Evolutionary conservation across 2,329 filamentous ascomycete species (phyloP), one percentile per base, ranked within the genome.

Genomic region (Metarhizium rileyi): DNA sequence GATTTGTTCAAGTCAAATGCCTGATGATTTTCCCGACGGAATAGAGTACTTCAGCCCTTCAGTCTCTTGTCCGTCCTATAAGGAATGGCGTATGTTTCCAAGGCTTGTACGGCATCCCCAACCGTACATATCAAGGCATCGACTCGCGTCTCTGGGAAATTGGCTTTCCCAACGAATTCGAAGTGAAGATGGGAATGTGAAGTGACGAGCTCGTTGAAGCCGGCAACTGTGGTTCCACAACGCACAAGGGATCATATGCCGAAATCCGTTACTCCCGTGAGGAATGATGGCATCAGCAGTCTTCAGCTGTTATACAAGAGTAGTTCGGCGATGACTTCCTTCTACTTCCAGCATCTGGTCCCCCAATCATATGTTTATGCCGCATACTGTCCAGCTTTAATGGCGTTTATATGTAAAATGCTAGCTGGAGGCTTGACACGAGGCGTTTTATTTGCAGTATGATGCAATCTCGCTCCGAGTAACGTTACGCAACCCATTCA

Each of bases 401-500:
- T 33, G 10, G 38, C 25, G 38, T 7, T 8, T 18, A 14, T 16
- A 9, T 25, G 20, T 25, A 7, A 42, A n/a, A 25, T 16, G 22
- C 38, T 42, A 5, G 20, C 10, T 33, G 30, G 16, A 12, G 4
- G 22, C 22, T 25, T 8, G 25, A 42, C 38, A 18, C 20, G 38
- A 42, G 20, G 16, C 25, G n/a, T 25, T 14, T 10, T 25, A n/a
- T 42, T 38, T 25, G 38, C 38, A 12, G 25, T 42, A 22, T 9
- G 2, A 42, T 42, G 22, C 25, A 25, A 18, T 40, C 22, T 9
- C 9, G 9, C 4, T 47, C 25, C 46, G 50, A n/a, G 44, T 43
- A 38, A 52, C 47, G 50, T 49, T 33, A 30, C 50, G 33, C 50
- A 42, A 44, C 35, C 2, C 27, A n/a, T 22, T 40, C 38, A 42